These are phyloP conservation scores for Pseudogymnoascus verrucosus DNA, from an alignment of 2,329 filamentous ascomycete species.

Conservation along the genomic window DNA sequence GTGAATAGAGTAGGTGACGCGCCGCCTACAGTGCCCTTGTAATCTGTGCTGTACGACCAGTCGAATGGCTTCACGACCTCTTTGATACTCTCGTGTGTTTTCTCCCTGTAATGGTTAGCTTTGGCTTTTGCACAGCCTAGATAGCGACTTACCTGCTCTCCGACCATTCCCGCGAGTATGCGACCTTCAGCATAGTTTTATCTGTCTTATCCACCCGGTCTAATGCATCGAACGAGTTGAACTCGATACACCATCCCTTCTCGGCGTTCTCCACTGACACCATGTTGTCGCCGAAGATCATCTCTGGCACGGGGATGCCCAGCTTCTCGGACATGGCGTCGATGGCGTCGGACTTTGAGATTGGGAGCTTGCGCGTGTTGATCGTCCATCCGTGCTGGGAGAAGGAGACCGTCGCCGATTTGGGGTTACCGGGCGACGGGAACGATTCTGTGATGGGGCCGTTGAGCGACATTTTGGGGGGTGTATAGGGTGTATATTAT, in stretches of 20 bases:
- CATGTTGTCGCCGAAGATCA: conserved; percentile 98
- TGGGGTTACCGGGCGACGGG: conserved; percentile 42
- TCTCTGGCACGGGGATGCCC: conserved; percentile 85
- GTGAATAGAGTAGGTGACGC: conserved; percentile 22
- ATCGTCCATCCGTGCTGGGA: conserved; percentile 63
- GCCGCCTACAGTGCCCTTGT: conserved; percentile 58
- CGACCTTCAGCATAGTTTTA: conserved; percentile 81
- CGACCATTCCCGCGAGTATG: conserved; percentile 82
- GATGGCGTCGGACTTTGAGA: conserved; percentile 85
- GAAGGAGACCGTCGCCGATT: conserved; percentile 48
- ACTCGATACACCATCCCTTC: conserved; percentile 70
- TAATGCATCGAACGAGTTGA: conserved; percentile 80
- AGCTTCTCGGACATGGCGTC: conserved; percentile 73
- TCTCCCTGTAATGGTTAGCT: conserved; percentile 49
- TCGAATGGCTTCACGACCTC: conserved; percentile 95
- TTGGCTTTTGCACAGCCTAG: background rate
- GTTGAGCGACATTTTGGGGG: conserved; percentile 25
- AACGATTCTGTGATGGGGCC: conserved; percentile 42
- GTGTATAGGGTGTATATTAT: background rate
- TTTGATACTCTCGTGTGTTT: conserved; percentile 76
- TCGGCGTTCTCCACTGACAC: conserved; percentile 66
- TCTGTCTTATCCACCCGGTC: conserved; percentile 93
- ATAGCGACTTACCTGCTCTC: conserved; percentile 32
- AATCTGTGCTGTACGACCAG: conserved; percentile 93
- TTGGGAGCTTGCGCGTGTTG: conserved; percentile 81